Evolutionary conservation across 2,329 filamentous ascomycete species (phyloP).

Genomic region (Ophidiomyces ophidiicola): DNA sequence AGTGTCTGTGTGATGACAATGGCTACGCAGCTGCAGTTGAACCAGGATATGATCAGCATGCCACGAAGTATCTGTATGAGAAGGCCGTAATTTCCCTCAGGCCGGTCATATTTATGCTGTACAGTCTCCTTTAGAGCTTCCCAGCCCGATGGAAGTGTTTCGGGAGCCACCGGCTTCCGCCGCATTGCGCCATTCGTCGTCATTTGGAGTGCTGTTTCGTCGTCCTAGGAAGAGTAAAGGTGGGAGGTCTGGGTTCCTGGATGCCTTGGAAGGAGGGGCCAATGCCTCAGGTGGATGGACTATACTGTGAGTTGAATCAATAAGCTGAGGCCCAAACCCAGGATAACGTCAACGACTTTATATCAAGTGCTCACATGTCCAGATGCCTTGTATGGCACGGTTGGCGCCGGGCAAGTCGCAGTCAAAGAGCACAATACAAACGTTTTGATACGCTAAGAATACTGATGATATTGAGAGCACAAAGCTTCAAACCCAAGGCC

Average conservation of each 20-base stretch:
- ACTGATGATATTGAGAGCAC: too few species aligned
- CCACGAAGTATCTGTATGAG: slow-evolving; percentile 36
- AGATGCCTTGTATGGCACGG: too few species aligned
- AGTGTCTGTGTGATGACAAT: slow-evolving; percentile 47
- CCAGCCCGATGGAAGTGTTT: not conserved
- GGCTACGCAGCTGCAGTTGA: slow-evolving; percentile 31
- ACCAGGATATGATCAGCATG: slow-evolving; percentile 35
- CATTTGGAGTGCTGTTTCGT: not conserved
- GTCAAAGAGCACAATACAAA: too few species aligned
- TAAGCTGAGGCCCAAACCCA: too few species aligned
- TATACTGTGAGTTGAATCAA: too few species aligned
- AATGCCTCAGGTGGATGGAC: too few species aligned
- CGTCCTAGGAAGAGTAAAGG: not conserved
- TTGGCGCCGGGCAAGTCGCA: too few species aligned
- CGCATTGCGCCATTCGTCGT: slow-evolving; percentile 18
- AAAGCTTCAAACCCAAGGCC: too few species aligned
- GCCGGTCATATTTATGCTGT: slow-evolving; percentile 19
- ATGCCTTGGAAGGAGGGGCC: too few species aligned
- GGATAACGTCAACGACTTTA: too few species aligned
- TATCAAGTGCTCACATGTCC: too few species aligned
- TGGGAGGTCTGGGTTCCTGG: not conserved
- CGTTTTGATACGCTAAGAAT: too few species aligned
- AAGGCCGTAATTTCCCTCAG: slow-evolving; percentile 35
- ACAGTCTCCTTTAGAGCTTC: slow-evolving; percentile 18
- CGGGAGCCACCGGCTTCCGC: slow-evolving; percentile 19